Evolutionary conservation across 495 filamentous ascomycete genomes (phyloP).

Genomic region (Talaromyces borbonicus): DNA sequence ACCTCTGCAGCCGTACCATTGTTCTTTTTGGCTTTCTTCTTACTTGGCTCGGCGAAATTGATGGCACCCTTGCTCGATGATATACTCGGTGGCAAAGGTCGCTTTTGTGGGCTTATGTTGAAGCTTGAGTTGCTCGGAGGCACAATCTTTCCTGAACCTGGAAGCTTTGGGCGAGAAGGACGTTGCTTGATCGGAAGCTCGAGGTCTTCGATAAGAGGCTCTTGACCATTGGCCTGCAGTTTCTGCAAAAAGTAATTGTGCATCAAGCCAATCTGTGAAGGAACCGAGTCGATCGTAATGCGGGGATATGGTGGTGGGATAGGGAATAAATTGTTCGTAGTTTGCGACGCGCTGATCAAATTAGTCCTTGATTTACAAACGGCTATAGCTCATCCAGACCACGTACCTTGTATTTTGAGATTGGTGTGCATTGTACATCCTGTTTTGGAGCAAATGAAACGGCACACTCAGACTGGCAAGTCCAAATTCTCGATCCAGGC

Average conservation of each 20-base stretch:
- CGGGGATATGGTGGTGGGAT: constrained; percentile 66
- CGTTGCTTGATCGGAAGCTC: constrained; percentile 88
- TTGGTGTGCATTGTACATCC: constrained; percentile 73
- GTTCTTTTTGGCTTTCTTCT: constrained; percentile 41
- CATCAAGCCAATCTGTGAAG: constrained; percentile 72
- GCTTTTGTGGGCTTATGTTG: constrained; percentile 68
- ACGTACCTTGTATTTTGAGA: constrained; percentile 58
- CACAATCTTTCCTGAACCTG: constrained; percentile 85
- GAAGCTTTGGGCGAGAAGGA: constrained; percentile 68
- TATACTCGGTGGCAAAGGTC: constrained; percentile 42
- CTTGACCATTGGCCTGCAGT: constrained; percentile 68
- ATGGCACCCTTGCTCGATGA: constrained; percentile 12
- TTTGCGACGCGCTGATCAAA: constrained; percentile 29
- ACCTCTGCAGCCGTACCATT: constrained; percentile 24
- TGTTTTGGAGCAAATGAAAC: constrained; percentile 84
- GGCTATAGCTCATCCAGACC: no score
- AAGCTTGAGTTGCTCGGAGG: constrained; percentile 20
- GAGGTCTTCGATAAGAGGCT: constrained; percentile 86
- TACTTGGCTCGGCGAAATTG: constrained; percentile 29
- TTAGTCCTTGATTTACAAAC: no score
- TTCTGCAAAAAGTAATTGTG: constrained; percentile 85
- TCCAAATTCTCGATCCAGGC: constrained; percentile 82
- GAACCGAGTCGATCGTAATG: constrained; percentile 67
- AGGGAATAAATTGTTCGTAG: constrained; percentile 33
- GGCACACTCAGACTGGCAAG: constrained; percentile 80